Base-by-base conservation (phyloP, 1,284 basidiomycete species). In the Leccinum solheimii region DNA sequence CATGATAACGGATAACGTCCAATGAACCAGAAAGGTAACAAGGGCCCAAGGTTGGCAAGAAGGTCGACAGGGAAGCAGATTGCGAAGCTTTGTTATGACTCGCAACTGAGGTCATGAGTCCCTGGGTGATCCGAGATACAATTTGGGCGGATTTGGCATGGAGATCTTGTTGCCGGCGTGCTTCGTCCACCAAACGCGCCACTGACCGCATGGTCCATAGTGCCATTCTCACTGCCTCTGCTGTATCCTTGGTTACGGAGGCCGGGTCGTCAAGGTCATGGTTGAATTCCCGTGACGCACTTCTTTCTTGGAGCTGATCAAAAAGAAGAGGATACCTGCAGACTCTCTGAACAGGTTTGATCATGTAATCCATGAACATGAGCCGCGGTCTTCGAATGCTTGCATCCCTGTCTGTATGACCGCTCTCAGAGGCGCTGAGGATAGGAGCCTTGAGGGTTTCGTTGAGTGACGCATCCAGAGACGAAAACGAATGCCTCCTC, bases 291-390 rank as follows among this genome's bases (percentile, higher is more conserved):
- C 62, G 65, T 64, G 43, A 49, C 10, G 52, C 60, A 11, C 71
- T 76, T 48, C 75, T 72, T n/a, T 78, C 75, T 56, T 83, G 81
- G 55, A 97, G 83, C 67, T 92, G 86, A 61, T 88, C 87, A 40
- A 98, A 84, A 13, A 98, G 82, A 49, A 97, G 82, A 9, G 94
- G 94, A 72, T 98, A 98, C 69, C 90, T 92, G 81, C 94, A 96
- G 53, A 96, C 88, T 48, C 94, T 81, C 75, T 96, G 94, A 19
- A 95, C 83, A 6, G 94, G 94, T 73, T 93, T 92, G 77, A 96
- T 95, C 76, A 96, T 81, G 72, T 94, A 92, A 76, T 96, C 94
- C 67, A 85, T 79, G 70, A 91, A 85, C 60, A 81, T 79, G 55
- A 95, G 83, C 53, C 83, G 81, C 9, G 75, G 66, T 56, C 67